Conservation (phyloP, 305 asterid genomes). For the Fraxinus dipetala region DNA sequence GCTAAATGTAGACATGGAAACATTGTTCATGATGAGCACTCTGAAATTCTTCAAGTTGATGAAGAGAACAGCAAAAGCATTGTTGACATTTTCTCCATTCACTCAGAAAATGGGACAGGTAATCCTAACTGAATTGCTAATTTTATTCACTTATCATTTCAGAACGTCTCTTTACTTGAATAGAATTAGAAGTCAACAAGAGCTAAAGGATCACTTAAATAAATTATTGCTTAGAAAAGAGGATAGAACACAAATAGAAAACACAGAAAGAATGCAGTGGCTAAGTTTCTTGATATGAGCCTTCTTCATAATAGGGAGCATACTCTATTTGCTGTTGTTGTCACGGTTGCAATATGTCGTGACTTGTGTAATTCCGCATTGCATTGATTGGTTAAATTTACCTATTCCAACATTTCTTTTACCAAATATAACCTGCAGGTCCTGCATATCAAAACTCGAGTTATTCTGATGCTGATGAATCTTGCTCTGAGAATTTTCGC, state of each 20-base stretch:
- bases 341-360: not conserved
- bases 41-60: constrained; percentile 39
- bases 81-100: constrained; percentile 73
- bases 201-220: not conserved
- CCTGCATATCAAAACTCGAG: constrained; percentile 49
- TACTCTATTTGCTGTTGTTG: not conserved
- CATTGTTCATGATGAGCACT: constrained; percentile 27
- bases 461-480: constrained; percentile 33
- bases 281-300: not conserved
- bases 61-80: constrained; percentile 35
- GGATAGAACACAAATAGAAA: not conserved
- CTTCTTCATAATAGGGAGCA: not conserved
- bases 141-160: not conserved
- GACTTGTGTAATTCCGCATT: not conserved
- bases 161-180: not conserved
- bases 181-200: not conserved
- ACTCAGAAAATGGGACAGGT: constrained; percentile 43
- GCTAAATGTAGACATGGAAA: constrained; percentile 28
- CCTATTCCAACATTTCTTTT: constrained; percentile 24
- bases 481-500: constrained; percentile 34
- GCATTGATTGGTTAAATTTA: constrained; percentile 15
- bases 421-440: constrained; percentile 37
- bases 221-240: not conserved
- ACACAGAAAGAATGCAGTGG: not conserved
- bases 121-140: not conserved